Percentiles rank a stretch among this genome's conserved stretches.
Evolutionary conservation across 306 rosid species (phyloP).

Genomic region (Rubus parviflorus): DNA sequence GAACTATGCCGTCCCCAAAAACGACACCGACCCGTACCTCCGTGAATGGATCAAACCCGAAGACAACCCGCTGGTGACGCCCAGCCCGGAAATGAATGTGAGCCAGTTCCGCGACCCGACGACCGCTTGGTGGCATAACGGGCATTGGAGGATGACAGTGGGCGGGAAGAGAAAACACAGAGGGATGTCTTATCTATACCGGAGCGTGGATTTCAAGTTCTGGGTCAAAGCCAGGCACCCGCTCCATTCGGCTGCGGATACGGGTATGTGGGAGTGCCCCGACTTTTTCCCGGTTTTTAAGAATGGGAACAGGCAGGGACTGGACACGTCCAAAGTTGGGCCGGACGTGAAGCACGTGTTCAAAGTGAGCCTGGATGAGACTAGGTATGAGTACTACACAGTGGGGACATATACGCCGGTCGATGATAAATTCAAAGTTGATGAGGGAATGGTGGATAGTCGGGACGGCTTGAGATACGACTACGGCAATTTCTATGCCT

Average conservation of each 20-base stretch:
- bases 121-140: conserved; percentile 22
- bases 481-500: conserved; percentile 87
- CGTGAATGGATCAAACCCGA: conserved; percentile 25
- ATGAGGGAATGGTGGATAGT: conserved; percentile 51
- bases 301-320: conserved; percentile 27
- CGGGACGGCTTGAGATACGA: conserved; percentile 74
- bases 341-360: conserved; percentile 46
- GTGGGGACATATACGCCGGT: conserved; percentile 44
- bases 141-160: conserved; percentile 16
- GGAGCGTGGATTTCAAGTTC: conserved; percentile 18
- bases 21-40: conserved; percentile 22
- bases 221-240: conserved; percentile 20
- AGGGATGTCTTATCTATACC: conserved; percentile 25
- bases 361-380: conserved; percentile 70
- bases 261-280: conserved; percentile 32
- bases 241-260: conserved; percentile 8
- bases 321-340: conserved; percentile 50
- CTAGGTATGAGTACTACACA: conserved; percentile 76
- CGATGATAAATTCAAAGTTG: conserved; percentile 26
- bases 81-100: conserved; percentile 15
- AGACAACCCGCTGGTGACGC: conserved; percentile 12
- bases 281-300: conserved; percentile 21
- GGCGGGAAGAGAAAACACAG: conserved; percentile 5
- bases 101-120: conserved; percentile 28
- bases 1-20: conserved; percentile 19